Conservation (phyloP, 352 stramenopile genomes). For the Globisporangium abappressorium region DNA sequence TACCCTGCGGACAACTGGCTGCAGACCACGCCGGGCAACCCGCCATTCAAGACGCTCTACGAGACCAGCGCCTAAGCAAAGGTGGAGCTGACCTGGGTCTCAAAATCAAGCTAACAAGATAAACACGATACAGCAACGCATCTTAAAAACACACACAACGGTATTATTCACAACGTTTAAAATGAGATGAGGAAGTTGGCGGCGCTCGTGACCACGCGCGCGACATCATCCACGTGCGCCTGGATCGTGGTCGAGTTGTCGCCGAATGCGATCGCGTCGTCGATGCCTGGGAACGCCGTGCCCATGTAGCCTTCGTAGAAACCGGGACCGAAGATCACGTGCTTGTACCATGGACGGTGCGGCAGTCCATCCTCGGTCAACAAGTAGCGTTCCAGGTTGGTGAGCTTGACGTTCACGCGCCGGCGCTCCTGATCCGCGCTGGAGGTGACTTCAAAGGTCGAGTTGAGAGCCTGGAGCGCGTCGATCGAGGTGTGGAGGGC, state of each 20-base stretch:
- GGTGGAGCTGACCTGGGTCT: not conserved
- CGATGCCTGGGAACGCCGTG: slow-evolving; percentile 48
- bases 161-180: not conserved
- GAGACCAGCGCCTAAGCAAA: slow-evolving; percentile 11
- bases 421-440: not conserved
- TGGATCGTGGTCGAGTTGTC: slow-evolving; percentile 37
- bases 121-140: not conserved
- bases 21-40: slow-evolving; percentile 75
- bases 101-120: not conserved
- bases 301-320: slow-evolving; percentile 56
- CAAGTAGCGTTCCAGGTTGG: slow-evolving; percentile 46
- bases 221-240: slow-evolving; percentile 43
- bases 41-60: slow-evolving; percentile 66
- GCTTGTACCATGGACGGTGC: slow-evolving; percentile 55
- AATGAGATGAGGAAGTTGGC: slow-evolving; percentile 30
- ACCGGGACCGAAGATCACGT: slow-evolving; percentile 57
- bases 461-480: slow-evolving; percentile 7
- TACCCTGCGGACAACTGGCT: slow-evolving; percentile 94
- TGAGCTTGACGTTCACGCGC: slow-evolving; percentile 36
- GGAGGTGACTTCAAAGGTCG: not conserved
- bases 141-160: not conserved
- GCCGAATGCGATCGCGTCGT: slow-evolving; percentile 42
- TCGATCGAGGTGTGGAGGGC: slow-evolving; percentile 25
- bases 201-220: slow-evolving; percentile 28
- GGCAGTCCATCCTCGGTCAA: slow-evolving; percentile 34